Percentiles rank a stretch among this genome's conserved stretches.
Evolutionary conservation across 2,329 filamentous ascomycete genomes (phyloP).

Genomic region (Colletotrichum sp.): DNA sequence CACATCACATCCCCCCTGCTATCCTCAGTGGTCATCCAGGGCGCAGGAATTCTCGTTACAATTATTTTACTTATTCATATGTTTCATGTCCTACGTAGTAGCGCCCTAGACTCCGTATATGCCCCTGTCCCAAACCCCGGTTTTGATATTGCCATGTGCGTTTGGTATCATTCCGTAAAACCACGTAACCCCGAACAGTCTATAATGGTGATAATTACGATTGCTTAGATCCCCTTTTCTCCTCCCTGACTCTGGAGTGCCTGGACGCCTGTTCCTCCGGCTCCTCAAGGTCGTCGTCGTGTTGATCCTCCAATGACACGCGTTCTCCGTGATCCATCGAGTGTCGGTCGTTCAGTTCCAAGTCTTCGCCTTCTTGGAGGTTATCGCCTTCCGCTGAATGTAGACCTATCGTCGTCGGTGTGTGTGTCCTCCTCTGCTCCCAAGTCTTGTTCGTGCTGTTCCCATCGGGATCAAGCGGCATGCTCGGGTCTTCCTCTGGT

Average conservation of each 20-base stretch:
- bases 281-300: background rate
- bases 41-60: background rate
- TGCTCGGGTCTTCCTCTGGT: background rate
- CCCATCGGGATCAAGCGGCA: constrained; percentile 2
- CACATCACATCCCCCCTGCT: background rate
- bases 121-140: background rate
- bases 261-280: background rate
- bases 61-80: background rate
- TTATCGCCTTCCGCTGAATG: background rate
- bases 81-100: background rate
- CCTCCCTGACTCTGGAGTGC: background rate
- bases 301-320: background rate
- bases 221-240: background rate
- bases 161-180: background rate
- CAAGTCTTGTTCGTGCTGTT: background rate
- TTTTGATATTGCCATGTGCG: background rate
- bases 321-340: background rate
- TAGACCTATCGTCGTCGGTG: background rate
- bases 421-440: background rate
- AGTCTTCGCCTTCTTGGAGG: background rate
- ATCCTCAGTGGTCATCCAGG: accelerated
- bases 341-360: background rate
- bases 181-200: background rate
- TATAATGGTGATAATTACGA: background rate
- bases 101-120: background rate